phyloP scores from a whole-genome alignment of 2,329 filamentous ascomycete genomes.

The Pseudocercospora fuligena region DNA sequence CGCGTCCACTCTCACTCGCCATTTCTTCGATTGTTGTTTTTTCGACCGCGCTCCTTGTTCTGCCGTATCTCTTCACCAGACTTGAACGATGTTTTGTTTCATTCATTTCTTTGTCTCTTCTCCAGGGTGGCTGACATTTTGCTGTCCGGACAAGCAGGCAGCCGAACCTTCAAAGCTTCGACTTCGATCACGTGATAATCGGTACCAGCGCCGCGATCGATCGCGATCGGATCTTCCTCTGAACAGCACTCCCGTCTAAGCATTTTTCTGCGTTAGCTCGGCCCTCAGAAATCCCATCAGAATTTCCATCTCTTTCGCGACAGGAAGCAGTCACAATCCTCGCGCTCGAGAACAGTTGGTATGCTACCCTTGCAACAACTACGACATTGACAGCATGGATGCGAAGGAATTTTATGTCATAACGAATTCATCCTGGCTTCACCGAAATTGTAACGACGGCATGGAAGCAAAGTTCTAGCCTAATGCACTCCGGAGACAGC shows the following conservation, averaged over 20 bases:
- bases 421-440: background rate
- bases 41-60: background rate
- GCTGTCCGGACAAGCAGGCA: background rate
- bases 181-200: background rate
- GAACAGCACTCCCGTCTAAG: background rate
- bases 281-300: background rate
- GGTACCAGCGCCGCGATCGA: background rate
- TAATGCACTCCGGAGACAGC: conserved; percentile 9
- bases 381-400: conserved; percentile 1
- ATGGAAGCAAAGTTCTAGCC: conserved; percentile 4
- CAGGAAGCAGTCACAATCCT: background rate
- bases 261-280: background rate
- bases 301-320: background rate
- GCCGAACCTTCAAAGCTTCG: background rate
- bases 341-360: background rate
- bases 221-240: background rate
- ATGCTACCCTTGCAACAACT: background rate
- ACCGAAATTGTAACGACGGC: conserved; percentile 8
- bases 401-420: background rate
- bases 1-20: background rate
- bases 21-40: background rate
- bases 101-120: background rate
- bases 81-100: background rate
- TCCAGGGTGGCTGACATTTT: background rate
- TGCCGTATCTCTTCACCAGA: background rate